phyloP scores from a whole-genome alignment of 371 early-diverging fungal genomes.

The Apophysomyces trapeziformis region DNA sequence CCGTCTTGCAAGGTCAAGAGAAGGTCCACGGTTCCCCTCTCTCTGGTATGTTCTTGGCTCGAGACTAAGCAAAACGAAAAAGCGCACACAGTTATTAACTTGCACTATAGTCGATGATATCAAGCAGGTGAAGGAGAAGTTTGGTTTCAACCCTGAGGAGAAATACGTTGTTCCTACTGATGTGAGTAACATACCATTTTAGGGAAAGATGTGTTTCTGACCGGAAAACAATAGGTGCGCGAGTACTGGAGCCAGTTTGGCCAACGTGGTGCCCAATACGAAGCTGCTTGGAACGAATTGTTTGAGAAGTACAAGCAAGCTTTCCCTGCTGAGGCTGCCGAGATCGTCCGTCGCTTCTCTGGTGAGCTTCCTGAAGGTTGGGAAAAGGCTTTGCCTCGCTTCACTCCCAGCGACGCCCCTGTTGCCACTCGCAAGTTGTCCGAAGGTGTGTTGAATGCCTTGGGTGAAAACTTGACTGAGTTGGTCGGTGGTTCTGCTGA shows the following conservation, averaged over 20 bases:
- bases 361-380: conserved; percentile 76
- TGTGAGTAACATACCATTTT: conserved; percentile 9
- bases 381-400: conserved; percentile 71
- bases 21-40: conserved; percentile 91
- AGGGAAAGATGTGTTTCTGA: neutral
- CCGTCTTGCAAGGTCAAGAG: conserved; percentile 81
- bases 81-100: conserved; percentile 64
- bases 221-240: conserved; percentile 43
- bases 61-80: neutral
- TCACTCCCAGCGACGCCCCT: conserved; percentile 72
- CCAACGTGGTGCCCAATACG: conserved; percentile 58
- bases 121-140: conserved; percentile 78
- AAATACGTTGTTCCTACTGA: conserved; percentile 67
- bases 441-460: conserved; percentile 77
- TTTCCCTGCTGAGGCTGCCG: conserved; percentile 66
- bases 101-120: conserved; percentile 79
- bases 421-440: conserved; percentile 87
- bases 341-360: conserved; percentile 74
- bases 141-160: conserved; percentile 80
- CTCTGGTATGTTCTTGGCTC: conserved; percentile 37
- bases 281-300: conserved; percentile 74
- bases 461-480: conserved; percentile 78
- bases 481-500: conserved; percentile 97
- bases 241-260: conserved; percentile 63
- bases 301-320: conserved; percentile 62